phyloP scores from a whole-genome alignment of 2,329 filamentous ascomycete genomes.

The Botryotinia convoluta region DNA sequence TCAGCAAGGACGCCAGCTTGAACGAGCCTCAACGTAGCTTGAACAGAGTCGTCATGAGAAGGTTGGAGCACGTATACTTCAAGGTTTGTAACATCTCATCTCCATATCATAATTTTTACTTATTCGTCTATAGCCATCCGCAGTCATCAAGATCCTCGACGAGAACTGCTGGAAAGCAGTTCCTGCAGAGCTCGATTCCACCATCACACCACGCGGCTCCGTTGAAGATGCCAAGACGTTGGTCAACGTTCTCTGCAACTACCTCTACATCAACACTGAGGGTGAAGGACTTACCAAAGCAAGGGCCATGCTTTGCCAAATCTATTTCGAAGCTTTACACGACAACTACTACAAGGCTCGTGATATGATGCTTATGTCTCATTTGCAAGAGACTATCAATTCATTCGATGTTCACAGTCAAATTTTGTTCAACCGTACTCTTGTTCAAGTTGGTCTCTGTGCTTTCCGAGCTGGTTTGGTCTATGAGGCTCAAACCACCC shows the following conservation, averaged over 20 bases:
- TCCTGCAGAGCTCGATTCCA: conserved; percentile 67
- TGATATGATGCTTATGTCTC: conserved; percentile 99
- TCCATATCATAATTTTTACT: conserved; percentile 24
- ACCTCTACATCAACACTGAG: conserved; percentile 91
- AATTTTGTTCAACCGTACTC: conserved; percentile 96
- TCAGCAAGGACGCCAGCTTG: conserved; percentile 67
- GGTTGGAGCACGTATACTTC: conserved; percentile 97
- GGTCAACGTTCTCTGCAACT: conserved; percentile 86
- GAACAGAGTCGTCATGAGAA: conserved; percentile 90
- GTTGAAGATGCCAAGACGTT: conserved; percentile 69
- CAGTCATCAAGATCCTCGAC: conserved; percentile 91
- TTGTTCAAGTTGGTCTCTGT: conserved; percentile 96
- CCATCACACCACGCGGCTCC: conserved; percentile 71
- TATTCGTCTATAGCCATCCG: conserved; percentile 59
- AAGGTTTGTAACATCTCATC: conserved; percentile 57
- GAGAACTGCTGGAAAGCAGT: conserved; percentile 89
- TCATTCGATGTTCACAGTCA: conserved; percentile 97
- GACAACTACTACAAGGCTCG: conserved; percentile 97
- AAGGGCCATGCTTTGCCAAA: conserved; percentile 95
- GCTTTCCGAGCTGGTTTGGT: conserved; percentile 96
- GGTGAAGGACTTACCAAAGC: conserved; percentile 79
- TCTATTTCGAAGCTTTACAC: conserved; percentile 96
- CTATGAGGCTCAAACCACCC: conserved; percentile 95
- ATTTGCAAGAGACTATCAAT: conserved; percentile 93
- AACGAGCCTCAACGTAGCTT: conserved; percentile 80